Evolutionary conservation across 192 early-diverging fungal species (phyloP).

Genomic region (Diversispora epigaea): DNA sequence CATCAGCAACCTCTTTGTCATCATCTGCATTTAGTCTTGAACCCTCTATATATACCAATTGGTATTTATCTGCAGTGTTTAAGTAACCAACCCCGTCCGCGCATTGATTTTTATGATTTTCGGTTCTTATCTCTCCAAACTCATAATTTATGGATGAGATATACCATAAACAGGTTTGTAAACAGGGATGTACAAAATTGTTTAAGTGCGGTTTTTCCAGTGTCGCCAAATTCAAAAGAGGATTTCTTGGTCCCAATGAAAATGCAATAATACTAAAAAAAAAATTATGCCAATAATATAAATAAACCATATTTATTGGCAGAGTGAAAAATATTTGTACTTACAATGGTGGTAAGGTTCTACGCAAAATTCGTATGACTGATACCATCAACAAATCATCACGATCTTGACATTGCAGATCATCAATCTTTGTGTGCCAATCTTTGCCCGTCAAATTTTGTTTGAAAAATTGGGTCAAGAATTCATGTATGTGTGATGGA

Average conservation of each 20-base stretch:
- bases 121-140: conserved; percentile 22
- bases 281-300: neutral
- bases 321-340: conserved; percentile 19
- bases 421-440: conserved; percentile 30
- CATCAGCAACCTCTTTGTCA: conserved; percentile 25
- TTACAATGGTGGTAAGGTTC: conserved; percentile 31
- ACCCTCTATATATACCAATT: conserved; percentile 32
- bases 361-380: conserved; percentile 15
- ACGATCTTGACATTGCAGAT: conserved; percentile 13
- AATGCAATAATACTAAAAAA: conserved; percentile 33
- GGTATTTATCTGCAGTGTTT: conserved; percentile 30
- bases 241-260: conserved; percentile 23
- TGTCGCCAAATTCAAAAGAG: conserved; percentile 13
- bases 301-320: neutral
- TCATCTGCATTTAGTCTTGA: conserved; percentile 13
- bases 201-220: conserved; percentile 33
- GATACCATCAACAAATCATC: conserved; percentile 25
- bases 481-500: conserved; percentile 24
- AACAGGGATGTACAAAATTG: conserved; percentile 26
- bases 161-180: conserved; percentile 27
- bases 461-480: conserved; percentile 18
- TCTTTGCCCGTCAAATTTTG: conserved; percentile 25
- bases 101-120: conserved; percentile 31
- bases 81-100: conserved; percentile 25
- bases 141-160: conserved; percentile 28